Base-by-base conservation (phyloP, 1,284 basidiomycete species). In the Malassezia caprae region DNA sequence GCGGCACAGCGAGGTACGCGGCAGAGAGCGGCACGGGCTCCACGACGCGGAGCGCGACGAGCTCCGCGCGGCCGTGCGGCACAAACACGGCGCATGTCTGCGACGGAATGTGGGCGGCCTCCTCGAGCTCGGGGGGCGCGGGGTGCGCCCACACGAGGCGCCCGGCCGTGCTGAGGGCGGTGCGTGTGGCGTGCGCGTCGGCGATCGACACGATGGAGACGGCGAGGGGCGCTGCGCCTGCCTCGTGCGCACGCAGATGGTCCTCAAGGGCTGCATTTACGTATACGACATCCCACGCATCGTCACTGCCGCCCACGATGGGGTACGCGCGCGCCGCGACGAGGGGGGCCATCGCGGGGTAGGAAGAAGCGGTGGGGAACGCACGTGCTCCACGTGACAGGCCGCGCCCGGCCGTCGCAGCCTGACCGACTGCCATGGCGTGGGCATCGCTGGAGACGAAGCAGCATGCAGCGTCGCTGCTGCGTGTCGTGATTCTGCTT, bases 401-500 rank as follows among this genome's bases (percentile, higher is more conserved):
- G 26, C 39, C n/a, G 26, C 39, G 13, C 19, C 27, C 32, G 48
- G 15, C 19, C 37, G 15, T n/a, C 8, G 17, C 30, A 5, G 26
- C 19, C 17, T 10, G 6, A 31, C 30, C 30, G 30, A 21, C 26
- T n/a, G 30, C 26, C 28, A 46, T 46, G 28, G 28, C 44, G 44
- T 28, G 23, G 24, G 24, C 27, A 13, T 35, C 37, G 48, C 48
- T 49, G 32, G 42, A 50, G 30, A 39, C 41, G 42, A 31, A 42
- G 32, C 41, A 27, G 42, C 66, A 69, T 45, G 53, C 65, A 27
- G 61, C 65, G 39, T 68, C 68, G 37, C 63, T 72, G 19, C 59
- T 72, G 27, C 62, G 68, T 27, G 61, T 66, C 21, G 63, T 75
- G 54, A 72, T 72, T 57, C 68, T 75, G 53, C 56, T 69, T 27